Evolutionary conservation across 202 grass and related monocot species (phyloP).

Genomic region (Alloteropsis angusta): DNA sequence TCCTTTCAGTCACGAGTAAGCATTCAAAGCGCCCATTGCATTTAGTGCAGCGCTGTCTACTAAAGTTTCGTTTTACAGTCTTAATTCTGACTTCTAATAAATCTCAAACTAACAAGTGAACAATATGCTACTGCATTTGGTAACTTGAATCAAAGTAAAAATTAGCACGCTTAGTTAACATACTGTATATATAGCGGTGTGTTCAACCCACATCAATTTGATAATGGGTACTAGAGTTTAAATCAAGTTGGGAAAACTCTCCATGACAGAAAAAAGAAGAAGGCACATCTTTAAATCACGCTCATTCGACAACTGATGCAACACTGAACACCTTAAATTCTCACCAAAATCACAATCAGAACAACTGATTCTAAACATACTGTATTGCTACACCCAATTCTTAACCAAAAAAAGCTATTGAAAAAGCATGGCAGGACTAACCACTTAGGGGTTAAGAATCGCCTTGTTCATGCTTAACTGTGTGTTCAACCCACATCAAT

Average conservation of each 20-base stretch:
- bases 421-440: neutral
- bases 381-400: neutral
- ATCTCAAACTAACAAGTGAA: slow-evolving; percentile 7
- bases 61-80: neutral
- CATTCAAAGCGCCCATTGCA: neutral
- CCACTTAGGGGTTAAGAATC: neutral
- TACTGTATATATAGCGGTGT: neutral
- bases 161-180: neutral
- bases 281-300: neutral
- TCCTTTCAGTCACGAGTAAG: neutral
- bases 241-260: neutral
- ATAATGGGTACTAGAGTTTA: neutral
- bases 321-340: neutral
- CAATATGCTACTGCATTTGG: neutral
- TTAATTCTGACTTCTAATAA: neutral
- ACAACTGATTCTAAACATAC: neutral
- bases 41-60: neutral
- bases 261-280: neutral
- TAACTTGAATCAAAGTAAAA: neutral
- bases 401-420: neutral
- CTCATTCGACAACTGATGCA: neutral
- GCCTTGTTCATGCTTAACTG: neutral
- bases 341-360: neutral
- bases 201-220: neutral
- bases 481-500: neutral